These are phyloP conservation scores for Coniochaeta hoffmannii DNA, from an alignment of 2,329 filamentous ascomycete species.

Conservation along the genomic window DNA sequence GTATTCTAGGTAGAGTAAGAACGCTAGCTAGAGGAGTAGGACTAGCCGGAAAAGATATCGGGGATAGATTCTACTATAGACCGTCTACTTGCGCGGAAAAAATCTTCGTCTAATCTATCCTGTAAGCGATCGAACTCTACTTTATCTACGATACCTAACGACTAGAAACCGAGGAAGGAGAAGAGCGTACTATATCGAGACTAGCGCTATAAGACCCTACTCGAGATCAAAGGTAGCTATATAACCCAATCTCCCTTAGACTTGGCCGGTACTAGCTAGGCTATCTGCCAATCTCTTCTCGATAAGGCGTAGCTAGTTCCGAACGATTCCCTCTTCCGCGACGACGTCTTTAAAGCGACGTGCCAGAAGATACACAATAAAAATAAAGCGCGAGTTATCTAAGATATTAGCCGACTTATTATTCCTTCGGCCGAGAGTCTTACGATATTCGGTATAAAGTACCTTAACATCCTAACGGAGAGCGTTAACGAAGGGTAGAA, in stretches of 20 bases:
- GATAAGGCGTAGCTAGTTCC: constrained; percentile 19
- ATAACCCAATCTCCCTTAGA: constrained; percentile 26
- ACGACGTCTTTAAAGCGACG: constrained; percentile 24
- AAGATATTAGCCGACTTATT: constrained; percentile 22
- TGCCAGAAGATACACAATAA: constrained; percentile 19
- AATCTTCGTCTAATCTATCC: constrained; percentile 4
- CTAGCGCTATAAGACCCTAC: constrained; percentile 25
- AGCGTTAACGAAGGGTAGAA: constrained; percentile 2
- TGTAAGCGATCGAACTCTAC: constrained; percentile 11
- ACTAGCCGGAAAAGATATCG: constrained; percentile 5
- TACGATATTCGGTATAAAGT: constrained; percentile 12
- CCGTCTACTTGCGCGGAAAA: constrained; percentile 7
- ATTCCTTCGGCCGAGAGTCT: constrained; percentile 26
- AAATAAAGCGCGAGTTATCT: constrained; percentile 26
- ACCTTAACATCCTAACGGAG: constrained; percentile 15
- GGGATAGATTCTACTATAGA: constrained; percentile 4
- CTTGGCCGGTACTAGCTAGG: constrained; percentile 23
- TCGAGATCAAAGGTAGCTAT: constrained; percentile 31
- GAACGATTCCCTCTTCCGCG: constrained; percentile 23
- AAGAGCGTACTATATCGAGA: constrained; percentile 30
- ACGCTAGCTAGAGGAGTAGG: constrained; percentile 10
- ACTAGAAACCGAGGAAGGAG: constrained; percentile 28
- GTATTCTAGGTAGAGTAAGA: constrained; percentile 10
- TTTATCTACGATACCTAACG: constrained; percentile 22
- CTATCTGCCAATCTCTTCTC: constrained; percentile 14